Percentiles rank a stretch among this genome's conserved stretches.
These are phyloP conservation scores for Plenodomus lindquistii DNA, from an alignment of 2,329 filamentous ascomycete genomes.

Conservation along the genomic window DNA sequence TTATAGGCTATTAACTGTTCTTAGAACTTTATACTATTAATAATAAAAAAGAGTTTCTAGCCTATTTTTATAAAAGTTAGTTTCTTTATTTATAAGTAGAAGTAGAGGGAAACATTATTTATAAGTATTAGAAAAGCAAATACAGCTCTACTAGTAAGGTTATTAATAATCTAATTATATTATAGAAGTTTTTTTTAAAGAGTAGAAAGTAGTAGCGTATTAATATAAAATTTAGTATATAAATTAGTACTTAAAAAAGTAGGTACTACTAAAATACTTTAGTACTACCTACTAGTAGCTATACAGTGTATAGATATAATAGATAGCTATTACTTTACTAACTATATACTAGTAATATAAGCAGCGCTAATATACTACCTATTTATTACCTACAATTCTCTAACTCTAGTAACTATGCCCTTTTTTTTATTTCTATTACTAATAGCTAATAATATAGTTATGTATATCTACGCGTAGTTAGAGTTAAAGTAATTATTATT, in stretches of 20 bases:
- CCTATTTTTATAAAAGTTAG: slow-evolving; percentile 9
- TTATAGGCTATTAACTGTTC: slow-evolving; percentile 17
- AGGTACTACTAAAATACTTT: too few species aligned
- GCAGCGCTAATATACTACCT: too few species aligned
- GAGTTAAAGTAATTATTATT: not conserved
- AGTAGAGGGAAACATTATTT: slow-evolving; percentile 12
- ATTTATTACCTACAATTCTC: slow-evolving; percentile 1
- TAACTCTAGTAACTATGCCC: slow-evolving; percentile 3
- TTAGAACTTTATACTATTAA: slow-evolving; percentile 17
- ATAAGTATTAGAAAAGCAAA: slow-evolving; percentile 20
- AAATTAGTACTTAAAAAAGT: too few species aligned
- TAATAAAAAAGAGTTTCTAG: slow-evolving; percentile 19
- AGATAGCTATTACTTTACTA: too few species aligned
- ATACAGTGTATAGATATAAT: too few species aligned
- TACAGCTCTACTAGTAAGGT: slow-evolving; percentile 19
- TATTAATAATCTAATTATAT: slow-evolving; percentile 7
- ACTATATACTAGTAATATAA: too few species aligned
- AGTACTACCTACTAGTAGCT: too few species aligned
- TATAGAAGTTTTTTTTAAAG: too few species aligned
- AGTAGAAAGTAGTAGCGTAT: not conserved
- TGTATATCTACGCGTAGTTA: slow-evolving; percentile 4
- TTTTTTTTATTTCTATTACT: slow-evolving; percentile 3
- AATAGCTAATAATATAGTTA: slow-evolving; percentile 1
- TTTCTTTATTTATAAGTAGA: slow-evolving; percentile 10
- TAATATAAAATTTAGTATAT: too few species aligned